Percentiles rank a stretch among this genome's conserved stretches.
Evolutionary conservation across 1,284 basidiomycete species (phyloP).

Genomic region (Mycosarcoma mackinlayi): DNA sequence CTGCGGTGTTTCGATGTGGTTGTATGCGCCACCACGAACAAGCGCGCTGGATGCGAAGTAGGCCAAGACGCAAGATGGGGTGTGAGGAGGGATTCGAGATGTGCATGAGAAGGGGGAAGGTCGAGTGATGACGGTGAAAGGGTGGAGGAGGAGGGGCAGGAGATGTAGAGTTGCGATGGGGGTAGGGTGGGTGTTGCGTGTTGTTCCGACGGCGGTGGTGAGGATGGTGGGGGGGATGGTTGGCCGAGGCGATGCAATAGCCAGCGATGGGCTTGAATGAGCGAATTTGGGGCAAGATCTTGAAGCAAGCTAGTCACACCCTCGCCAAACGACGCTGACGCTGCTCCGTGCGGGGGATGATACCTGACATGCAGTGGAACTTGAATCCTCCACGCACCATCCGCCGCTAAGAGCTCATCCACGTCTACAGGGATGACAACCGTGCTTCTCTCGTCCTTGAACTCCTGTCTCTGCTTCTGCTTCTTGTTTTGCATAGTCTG

Average conservation of each 20-base stretch:
- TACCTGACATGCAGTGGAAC: slow-evolving; percentile 29
- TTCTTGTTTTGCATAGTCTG: no score
- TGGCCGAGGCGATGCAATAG: background rate
- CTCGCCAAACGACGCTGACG: background rate
- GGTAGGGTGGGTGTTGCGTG: background rate
- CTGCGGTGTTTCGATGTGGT: no score
- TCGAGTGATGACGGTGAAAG: background rate
- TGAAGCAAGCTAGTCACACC: background rate
- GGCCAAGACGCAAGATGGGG: background rate
- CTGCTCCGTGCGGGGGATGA: background rate
- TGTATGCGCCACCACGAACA: no score
- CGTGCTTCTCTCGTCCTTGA: background rate
- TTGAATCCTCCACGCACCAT: slow-evolving; percentile 3
- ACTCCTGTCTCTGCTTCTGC: background rate
- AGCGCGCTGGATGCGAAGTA: no score
- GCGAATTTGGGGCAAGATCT: slow-evolving; percentile 3
- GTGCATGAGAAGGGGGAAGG: slow-evolving; percentile 22
- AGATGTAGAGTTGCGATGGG: slow-evolving; percentile 12
- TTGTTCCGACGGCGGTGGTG: background rate
- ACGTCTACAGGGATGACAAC: slow-evolving; percentile 2
- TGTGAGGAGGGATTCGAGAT: background rate
- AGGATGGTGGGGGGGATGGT: background rate
- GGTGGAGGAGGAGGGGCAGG: slow-evolving; percentile 8
- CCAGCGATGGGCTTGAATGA: background rate
- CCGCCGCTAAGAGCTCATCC: slow-evolving; percentile 1